Base-by-base conservation (phyloP, 2,329 filamentous ascomycete species). In the Cladosporium sp. region DNA sequence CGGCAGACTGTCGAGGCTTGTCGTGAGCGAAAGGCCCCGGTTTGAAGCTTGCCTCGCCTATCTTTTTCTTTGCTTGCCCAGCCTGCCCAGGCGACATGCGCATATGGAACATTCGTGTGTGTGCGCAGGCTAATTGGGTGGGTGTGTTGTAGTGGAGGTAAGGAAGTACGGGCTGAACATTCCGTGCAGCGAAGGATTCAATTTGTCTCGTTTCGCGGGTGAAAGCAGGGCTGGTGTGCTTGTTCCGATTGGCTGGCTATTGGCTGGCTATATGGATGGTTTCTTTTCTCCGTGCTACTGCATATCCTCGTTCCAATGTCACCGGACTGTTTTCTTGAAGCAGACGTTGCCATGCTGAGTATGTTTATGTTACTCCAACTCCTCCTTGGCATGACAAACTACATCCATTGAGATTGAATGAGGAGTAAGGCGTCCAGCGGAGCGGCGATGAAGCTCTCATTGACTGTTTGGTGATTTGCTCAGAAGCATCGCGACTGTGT, bases 211-310 rank as follows among this genome's bases (percentile, higher is more conserved):
- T 36, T 36, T 36, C 34, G 34, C 34, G 34, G 34, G 12, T 36
- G 34, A 36, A 36, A 14, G 34, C 12, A 36, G 34, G 34, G 34
- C 34, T 36, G 34, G 41, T 21, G 41, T 24, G n/a, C 24, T 12
- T 24, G n/a, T n/a, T 34, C 28, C 52, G 52, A 55, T 55, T 55
- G 52, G 52, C n/a, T 55, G 52, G 28, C 52, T 55, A 34, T 55
- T 55, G 52, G 52, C n/a, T 55, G 52, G 28, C 52, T 55, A 34
- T 55, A n/a, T 55, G 28, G 28, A 18, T 55, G 10, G 34, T 34
- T n/a, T 54, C 28, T n/a, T 30, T 34, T 47, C 41, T 47, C 41
- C 41, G 41, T 47, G 38, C 38, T n/a, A n/a, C 41, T 21, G 14
- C 41, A 21, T n/a, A 21, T 11, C 41, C 41, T 47, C n/a, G 41